Evolutionary conservation across 2,329 filamentous ascomycete species (phyloP).

Genomic region (Cladosporium sp.): DNA sequence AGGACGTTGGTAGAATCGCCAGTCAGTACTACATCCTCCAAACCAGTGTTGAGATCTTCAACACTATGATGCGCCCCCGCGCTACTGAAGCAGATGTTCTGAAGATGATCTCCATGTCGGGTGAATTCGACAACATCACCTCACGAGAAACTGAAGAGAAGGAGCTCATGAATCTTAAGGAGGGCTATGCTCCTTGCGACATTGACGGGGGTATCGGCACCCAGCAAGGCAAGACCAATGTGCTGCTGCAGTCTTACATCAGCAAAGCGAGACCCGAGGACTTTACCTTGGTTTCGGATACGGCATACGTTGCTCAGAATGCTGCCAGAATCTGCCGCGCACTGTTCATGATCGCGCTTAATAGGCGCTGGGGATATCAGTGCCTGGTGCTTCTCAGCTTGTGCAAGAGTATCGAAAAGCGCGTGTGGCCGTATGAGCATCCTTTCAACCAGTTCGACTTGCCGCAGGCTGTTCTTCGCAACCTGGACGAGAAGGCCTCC

Average conservation of each 20-base stretch:
- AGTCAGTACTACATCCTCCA: slow-evolving; percentile 96
- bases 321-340: slow-evolving; percentile 89
- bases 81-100: slow-evolving; percentile 87
- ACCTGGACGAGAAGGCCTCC: slow-evolving; percentile 74
- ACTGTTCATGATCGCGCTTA: slow-evolving; percentile 94
- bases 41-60: slow-evolving; percentile 92
- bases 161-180: slow-evolving; percentile 69
- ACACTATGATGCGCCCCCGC: slow-evolving; percentile 80
- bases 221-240: slow-evolving; percentile 89
- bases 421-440: slow-evolving; percentile 91
- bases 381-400: slow-evolving; percentile 85
- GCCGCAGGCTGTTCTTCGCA: slow-evolving; percentile 71
- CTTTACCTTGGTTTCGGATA: slow-evolving; percentile 86
- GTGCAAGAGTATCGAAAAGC: slow-evolving; percentile 94
- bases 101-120: slow-evolving; percentile 95
- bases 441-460: slow-evolving; percentile 93
- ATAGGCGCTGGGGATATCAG: slow-evolving; percentile 91
- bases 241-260: slow-evolving; percentile 89
- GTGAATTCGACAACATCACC: slow-evolving; percentile 96
- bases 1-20: slow-evolving; percentile 92
- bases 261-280: slow-evolving; percentile 82
- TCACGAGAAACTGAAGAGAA: slow-evolving; percentile 83
- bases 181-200: slow-evolving; percentile 68
- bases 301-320: slow-evolving; percentile 92
- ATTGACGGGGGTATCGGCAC: slow-evolving; percentile 62